These are phyloP conservation scores for Hymenoscyphus infarciens DNA, from an alignment of 2,329 filamentous ascomycete genomes.

Conservation along the genomic window DNA sequence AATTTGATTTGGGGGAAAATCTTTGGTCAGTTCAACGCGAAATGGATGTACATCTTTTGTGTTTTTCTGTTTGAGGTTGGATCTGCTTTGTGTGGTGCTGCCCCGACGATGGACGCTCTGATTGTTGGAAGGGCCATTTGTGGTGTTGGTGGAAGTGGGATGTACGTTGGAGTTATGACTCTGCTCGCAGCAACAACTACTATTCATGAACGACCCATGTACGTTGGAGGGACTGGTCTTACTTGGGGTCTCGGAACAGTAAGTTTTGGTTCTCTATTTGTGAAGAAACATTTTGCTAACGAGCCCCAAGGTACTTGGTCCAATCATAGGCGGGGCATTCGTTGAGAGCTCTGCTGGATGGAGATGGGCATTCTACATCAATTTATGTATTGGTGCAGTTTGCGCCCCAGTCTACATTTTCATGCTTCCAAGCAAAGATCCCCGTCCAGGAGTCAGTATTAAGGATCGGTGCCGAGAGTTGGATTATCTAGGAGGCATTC, in stretches of 20 bases:
- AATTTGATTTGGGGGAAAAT: slow-evolving; percentile 39
- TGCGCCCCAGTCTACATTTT: slow-evolving; percentile 41
- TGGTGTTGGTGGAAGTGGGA: slow-evolving; percentile 44
- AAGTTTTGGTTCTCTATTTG: not conserved
- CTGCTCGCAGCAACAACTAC: slow-evolving; percentile 40
- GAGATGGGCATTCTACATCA: slow-evolving; percentile 54
- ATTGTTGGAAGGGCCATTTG: slow-evolving; percentile 46
- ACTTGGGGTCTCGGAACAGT: slow-evolving; percentile 43
- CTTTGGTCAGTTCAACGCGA: slow-evolving; percentile 36
- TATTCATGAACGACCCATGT: slow-evolving; percentile 37
- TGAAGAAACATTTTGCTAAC: not conserved
- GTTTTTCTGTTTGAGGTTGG: slow-evolving; percentile 35
- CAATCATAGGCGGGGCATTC: slow-evolving; percentile 47
- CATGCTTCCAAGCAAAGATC: slow-evolving; percentile 42
- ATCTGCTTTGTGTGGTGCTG: slow-evolving; percentile 36
- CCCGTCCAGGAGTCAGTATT: slow-evolving; percentile 27
- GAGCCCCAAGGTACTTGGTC: slow-evolving; percentile 40
- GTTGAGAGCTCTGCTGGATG: slow-evolving; percentile 40
- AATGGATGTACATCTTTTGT: slow-evolving; percentile 34
- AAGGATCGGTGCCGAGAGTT: slow-evolving; percentile 26
- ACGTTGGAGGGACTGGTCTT: slow-evolving; percentile 35
- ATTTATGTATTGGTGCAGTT: slow-evolving; percentile 45
- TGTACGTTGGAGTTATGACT: slow-evolving; percentile 45
- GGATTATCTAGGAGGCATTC: slow-evolving; percentile 28
- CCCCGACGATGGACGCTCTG: slow-evolving; percentile 40